Conservation (phyloP, 371 early-diverging fungal genomes). For the Lichtheimia ramosa region DNA sequence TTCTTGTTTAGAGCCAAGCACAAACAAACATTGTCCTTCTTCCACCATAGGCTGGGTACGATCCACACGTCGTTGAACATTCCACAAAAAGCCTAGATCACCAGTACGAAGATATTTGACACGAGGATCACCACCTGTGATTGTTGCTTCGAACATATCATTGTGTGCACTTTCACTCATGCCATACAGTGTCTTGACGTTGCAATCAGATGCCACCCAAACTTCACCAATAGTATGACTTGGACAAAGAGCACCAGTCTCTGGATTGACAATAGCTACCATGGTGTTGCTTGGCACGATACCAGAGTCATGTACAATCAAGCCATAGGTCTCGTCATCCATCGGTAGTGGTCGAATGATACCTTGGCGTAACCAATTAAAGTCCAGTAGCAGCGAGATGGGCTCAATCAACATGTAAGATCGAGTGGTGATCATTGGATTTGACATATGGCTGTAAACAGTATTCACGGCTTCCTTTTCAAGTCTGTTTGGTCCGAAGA, state of each 20-base stretch:
- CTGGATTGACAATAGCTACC: constrained; percentile 84
- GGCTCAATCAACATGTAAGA: constrained; percentile 78
- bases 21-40: constrained; percentile 74
- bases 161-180: constrained; percentile 25
- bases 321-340: constrained; percentile 53
- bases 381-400: constrained; percentile 62
- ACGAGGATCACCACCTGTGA: constrained; percentile 64
- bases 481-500: constrained; percentile 58
- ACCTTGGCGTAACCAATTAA: constrained; percentile 67
- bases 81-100: constrained; percentile 83
- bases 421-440: constrained; percentile 79
- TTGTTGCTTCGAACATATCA: constrained; percentile 43
- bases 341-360: constrained; percentile 56
- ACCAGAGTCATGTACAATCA: constrained; percentile 79
- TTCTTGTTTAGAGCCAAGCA: constrained; percentile 72
- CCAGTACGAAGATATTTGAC: constrained; percentile 81
- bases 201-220: constrained; percentile 79
- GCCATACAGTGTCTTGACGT: constrained; percentile 47
- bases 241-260: constrained; percentile 61
- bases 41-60: constrained; percentile 43
- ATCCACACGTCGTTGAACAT: constrained; percentile 45
- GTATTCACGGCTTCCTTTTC: constrained; percentile 69
- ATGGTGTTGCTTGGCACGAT: constrained; percentile 78
- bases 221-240: constrained; percentile 84
- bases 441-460: constrained; percentile 72